Conservation (phyloP, 1,284 basidiomycete genomes). For the Schizopora paradoxa region DNA sequence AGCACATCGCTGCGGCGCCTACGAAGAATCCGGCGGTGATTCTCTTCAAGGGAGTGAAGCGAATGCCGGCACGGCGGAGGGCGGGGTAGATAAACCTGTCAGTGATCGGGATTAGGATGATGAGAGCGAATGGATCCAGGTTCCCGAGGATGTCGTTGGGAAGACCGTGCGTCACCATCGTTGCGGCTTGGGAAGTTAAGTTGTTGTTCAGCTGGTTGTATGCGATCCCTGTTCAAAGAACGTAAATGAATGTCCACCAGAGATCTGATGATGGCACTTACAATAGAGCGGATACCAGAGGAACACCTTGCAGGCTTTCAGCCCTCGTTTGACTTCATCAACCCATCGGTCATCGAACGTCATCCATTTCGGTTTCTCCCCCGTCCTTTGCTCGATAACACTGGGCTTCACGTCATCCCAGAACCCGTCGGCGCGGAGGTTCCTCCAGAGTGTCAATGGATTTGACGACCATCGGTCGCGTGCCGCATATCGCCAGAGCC, state of each 20-base stretch:
- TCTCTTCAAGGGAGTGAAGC: conserved; percentile 36
- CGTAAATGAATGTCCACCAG: conserved; percentile 8
- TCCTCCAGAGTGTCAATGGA: conserved; percentile 41
- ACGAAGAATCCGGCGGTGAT: conserved; percentile 41
- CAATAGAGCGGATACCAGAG: conserved; percentile 71
- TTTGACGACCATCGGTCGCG: conserved; percentile 55
- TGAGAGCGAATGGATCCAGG: conserved; percentile 70
- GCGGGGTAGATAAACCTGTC: conserved; percentile 53
- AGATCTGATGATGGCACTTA: conserved; percentile 28
- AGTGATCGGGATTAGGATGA: conserved; percentile 70
- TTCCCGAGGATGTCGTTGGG: conserved; percentile 83
- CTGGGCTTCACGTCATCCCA: conserved; percentile 80
- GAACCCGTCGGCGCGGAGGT: conserved; percentile 58
- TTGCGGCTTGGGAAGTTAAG: conserved; percentile 70
- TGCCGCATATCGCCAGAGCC: conserved; percentile 45
- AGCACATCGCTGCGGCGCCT: conserved; percentile 35
- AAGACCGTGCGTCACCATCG: conserved; percentile 65
- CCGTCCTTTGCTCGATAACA: conserved; percentile 33
- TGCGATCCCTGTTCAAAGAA: conserved; percentile 49
- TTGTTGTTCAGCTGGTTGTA: conserved; percentile 80
- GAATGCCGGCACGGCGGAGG: conserved; percentile 32
- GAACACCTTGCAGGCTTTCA: conserved; percentile 85
- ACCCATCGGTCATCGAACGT: conserved; percentile 76
- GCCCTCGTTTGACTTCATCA: conserved; percentile 75
- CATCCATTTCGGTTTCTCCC: conserved; percentile 58